Base-by-base conservation (phyloP, 2,329 filamentous ascomycete genomes). In the Fusarium pininemorale region DNA sequence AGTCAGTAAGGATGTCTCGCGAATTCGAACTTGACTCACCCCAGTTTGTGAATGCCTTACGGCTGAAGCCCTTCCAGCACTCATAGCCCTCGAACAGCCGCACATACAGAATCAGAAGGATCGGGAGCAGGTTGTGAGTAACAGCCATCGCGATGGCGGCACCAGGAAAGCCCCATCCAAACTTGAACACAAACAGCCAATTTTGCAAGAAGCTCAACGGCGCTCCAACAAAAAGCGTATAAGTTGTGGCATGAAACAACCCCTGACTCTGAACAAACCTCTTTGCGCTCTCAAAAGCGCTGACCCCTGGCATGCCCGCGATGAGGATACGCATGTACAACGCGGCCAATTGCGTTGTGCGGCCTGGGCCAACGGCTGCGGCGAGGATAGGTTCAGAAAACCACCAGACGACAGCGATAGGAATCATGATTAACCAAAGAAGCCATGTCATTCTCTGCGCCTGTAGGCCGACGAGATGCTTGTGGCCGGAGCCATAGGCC, bases 401-500 rank as follows among this genome's bases (percentile, higher is more conserved):
- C 47, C 89, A 85, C 93, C 93, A 96, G 38, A 94, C 81, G 1
- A 91, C 78, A 4, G 87, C 88, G 70, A 96, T 92, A 0, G 93
- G 93, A 22, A 94, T 86, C 11, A 91, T 92, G 66, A 94, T 87
- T 2, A 87, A 77, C 86, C 92, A 91, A 2, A 95, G 87, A 72
- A 96, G 94, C 79, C 87, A 92, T 3, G 93, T 85, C 93, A 95
- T 95, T 56, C 93, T 87, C 80, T 96, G 93, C 64, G 93, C 87
- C 73, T 96, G 92, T n/a, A 96, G 82, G 1, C 93, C 93, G 0
- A 98, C 95, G 3, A 98, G 88, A 75, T 94, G 92, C 75, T 92
- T 96, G 78, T 92, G 92, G 0, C 95, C 95, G 0, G 93, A 96
- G 2, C 95, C 95, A 79, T 96, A 98, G 0, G 95, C 95, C 81